Base-by-base conservation (phyloP, 345 rosid species). In the Cochlearia excelsa region DNA sequence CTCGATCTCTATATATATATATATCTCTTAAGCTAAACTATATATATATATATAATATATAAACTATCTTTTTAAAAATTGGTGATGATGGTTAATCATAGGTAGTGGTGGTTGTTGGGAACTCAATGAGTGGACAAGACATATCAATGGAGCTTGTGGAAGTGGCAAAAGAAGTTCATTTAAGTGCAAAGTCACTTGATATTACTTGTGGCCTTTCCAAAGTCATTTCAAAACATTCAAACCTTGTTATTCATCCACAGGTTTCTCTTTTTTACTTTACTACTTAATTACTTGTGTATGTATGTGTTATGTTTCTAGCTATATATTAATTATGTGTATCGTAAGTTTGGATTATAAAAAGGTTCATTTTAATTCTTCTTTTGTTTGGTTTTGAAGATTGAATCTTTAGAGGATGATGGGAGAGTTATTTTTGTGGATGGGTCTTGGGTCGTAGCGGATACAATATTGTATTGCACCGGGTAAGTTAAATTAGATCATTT, bases 381-480 rank as follows among this genome's bases (percentile, higher is more conserved):
- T 37, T 5, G 5, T 8, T 39, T 39, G 16, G 3, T 30, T 57
- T 67, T 61, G 54, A 76, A 92, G 98, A 80, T 88, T 59, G 82
- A 83, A 2, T 73, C 71, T 30, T 75, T 92, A 3, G 62, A 78
- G 49, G 87, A 81, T 39, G 95, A 92, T 69, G 95, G 98, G 30
- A 66, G 60, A 23, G 84, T 86, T 48, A 6, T 28, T 26, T 92
- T 92, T 47, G 75, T 64, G 1, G 87, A 92, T 55, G 93, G 95
- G 7, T 71, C 84, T 26, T 81, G 72, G 63, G 70, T 84, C 52
- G 55, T 74, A 9, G 88, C 96, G 2, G 86, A 92, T 57, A 77
- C 96, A 3, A 81, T 88, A 61, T 33, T 92, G 30, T 84, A 88
- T 54, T 92, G 98, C 87, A 88, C 96, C 8, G 96, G 98, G 98